Evolutionary conservation across 2,329 filamentous ascomycete genomes (phyloP).

Genomic region (Fusarium redolens): DNA sequence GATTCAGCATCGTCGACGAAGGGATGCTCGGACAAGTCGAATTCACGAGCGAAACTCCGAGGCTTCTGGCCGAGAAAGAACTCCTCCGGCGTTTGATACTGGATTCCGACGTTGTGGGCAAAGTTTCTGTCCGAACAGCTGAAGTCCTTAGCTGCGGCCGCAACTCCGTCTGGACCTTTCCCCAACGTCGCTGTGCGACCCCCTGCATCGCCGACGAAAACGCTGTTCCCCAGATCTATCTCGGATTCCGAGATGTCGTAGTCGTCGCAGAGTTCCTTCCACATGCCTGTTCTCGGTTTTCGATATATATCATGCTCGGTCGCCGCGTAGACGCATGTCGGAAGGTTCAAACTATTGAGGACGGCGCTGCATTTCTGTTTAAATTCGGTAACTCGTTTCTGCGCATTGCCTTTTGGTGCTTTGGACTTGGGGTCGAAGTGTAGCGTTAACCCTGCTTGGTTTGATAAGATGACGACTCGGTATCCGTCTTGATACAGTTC

Average conservation of each 20-base stretch:
- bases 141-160: constrained; percentile 64
- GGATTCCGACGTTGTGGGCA: constrained; percentile 83
- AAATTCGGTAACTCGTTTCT: constrained; percentile 79
- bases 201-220: constrained; percentile 92
- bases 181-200: constrained; percentile 61
- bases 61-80: constrained; percentile 80
- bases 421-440: constrained; percentile 77
- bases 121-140: constrained; percentile 81
- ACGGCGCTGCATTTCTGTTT: constrained; percentile 82
- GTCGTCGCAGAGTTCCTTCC: constrained; percentile 72
- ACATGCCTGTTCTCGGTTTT: constrained; percentile 92
- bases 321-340: constrained; percentile 85
- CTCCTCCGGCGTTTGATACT: constrained; percentile 89
- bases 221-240: constrained; percentile 76
- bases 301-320: constrained; percentile 84
- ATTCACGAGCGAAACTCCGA: constrained; percentile 73
- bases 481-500: constrained; percentile 78
- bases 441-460: constrained; percentile 86
- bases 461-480: constrained; percentile 83
- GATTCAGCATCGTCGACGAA: constrained; percentile 38
- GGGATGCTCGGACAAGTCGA: constrained; percentile 74
- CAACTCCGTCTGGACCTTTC: constrained; percentile 37
- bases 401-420: constrained; percentile 65
- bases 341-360: constrained; percentile 77
- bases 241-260: constrained; percentile 66